Conservation (phyloP, 805 yeast species). For the Dipodascus albidus region DNA sequence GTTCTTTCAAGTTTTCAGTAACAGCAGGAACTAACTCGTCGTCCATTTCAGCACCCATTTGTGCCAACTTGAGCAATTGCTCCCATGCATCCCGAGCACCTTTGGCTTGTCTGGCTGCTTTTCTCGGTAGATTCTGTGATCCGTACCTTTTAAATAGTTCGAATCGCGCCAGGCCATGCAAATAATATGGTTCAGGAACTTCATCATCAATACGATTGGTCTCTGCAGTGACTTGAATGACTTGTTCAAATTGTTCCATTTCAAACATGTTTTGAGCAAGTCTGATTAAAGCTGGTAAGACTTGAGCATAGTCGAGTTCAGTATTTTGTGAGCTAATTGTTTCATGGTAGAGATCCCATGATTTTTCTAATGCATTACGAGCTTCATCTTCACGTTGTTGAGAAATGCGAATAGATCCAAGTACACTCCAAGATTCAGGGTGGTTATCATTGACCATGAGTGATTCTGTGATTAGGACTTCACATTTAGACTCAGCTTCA, state of each 20-base stretch:
- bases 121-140: constrained; percentile 21
- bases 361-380: constrained; percentile 43
- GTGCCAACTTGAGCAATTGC: constrained; percentile 32
- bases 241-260: constrained; percentile 56
- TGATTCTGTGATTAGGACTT: constrained; percentile 54
- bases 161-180: constrained; percentile 65
- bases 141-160: constrained; percentile 9
- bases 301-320: constrained; percentile 6
- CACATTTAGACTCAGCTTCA: constrained; percentile 75
- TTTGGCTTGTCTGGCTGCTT: constrained; percentile 28
- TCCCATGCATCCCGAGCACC: constrained; percentile 31
- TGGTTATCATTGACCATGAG: constrained; percentile 40
- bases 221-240: constrained; percentile 50
- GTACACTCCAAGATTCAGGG: constrained; percentile 71
- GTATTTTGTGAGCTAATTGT: constrained; percentile 16
- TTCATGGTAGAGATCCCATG: constrained; percentile 60
- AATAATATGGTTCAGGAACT: constrained; percentile 68
- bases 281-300: constrained; percentile 58
- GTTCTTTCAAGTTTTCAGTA: constrained; percentile 34
- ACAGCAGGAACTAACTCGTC: constrained; percentile 49
- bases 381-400: constrained; percentile 76
- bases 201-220: constrained; percentile 76
- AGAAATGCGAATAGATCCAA: constrained; percentile 82
- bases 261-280: constrained; percentile 70
- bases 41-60: constrained; percentile 35